Percentiles rank a stretch among this genome's conserved stretches.
These are phyloP conservation scores for Dendrobium chrysotoxum DNA, from an alignment of 106 monocot genomes.

Conservation along the genomic window DNA sequence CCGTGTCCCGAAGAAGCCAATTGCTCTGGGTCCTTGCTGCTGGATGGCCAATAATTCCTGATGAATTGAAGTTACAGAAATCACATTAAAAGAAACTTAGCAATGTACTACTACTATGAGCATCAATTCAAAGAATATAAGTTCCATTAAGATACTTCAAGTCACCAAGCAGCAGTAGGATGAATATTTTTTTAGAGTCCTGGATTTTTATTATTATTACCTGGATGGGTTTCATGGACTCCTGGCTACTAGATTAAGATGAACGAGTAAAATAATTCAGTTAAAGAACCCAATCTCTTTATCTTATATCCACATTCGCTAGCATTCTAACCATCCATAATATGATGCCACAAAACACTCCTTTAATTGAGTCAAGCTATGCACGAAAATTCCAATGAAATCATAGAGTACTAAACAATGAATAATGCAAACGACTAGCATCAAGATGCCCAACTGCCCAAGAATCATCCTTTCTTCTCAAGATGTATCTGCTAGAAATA, in stretches of 20 bases:
- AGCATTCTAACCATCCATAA: background rate
- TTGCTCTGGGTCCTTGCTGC: constrained; percentile 88
- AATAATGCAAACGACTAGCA: background rate
- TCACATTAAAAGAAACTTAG: background rate
- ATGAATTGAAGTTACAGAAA: constrained; percentile 5
- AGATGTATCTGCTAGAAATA: background rate
- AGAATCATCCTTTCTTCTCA: background rate
- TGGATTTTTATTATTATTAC: background rate
- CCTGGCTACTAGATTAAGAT: background rate
- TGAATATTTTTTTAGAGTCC: background rate
- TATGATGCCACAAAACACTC: background rate
- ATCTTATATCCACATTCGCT: background rate
- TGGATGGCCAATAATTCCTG: constrained; percentile 96
- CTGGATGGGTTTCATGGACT: no score
- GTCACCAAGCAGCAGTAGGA: background rate
- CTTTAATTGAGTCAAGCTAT: background rate
- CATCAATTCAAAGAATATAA: background rate
- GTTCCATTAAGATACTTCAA: background rate
- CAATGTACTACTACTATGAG: background rate
- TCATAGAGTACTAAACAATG: background rate
- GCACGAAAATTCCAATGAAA: background rate
- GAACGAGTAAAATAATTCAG: background rate
- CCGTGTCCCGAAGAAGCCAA: constrained; percentile 98
- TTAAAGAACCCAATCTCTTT: background rate
- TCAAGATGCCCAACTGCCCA: background rate